Percentiles rank a stretch among this genome's conserved stretches.
Evolutionary conservation across 192 early-diverging fungal genomes (phyloP).

Genomic region (Umbelopsis vinacea): DNA sequence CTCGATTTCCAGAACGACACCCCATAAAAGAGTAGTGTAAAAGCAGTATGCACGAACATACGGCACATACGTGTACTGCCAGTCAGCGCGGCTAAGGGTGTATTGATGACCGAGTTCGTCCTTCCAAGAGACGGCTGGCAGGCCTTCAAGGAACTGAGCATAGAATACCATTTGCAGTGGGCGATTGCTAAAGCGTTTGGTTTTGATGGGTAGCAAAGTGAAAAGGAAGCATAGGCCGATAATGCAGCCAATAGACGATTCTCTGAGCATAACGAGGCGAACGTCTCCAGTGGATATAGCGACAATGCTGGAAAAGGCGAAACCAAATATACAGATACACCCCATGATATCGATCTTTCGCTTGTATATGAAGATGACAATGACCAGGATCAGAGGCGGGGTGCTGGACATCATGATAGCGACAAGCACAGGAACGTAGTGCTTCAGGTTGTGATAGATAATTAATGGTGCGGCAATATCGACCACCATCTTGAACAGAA

Average conservation of each 20-base stretch:
- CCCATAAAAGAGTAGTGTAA: constrained; percentile 38
- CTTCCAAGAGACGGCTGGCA: constrained; percentile 27
- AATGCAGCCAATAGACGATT: constrained; percentile 41
- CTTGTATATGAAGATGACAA: constrained; percentile 28
- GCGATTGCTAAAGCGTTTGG: constrained; percentile 28
- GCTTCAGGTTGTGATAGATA: constrained; percentile 38
- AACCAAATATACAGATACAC: constrained; percentile 40
- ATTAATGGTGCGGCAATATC: constrained; percentile 34
- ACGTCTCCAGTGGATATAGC: constrained; percentile 32
- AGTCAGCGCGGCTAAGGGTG: constrained; percentile 27
- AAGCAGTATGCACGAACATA: constrained; percentile 27
- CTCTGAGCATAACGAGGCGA: constrained; percentile 44
- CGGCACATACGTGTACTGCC: constrained; percentile 36
- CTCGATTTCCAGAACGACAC: constrained; percentile 37
- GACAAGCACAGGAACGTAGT: constrained; percentile 22
- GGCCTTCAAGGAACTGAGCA: constrained; percentile 32
- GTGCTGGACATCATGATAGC: constrained; percentile 47
- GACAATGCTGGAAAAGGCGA: constrained; percentile 35
- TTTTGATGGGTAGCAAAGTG: constrained; percentile 43
- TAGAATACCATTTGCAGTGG: constrained; percentile 38
- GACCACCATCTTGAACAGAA: constrained; percentile 4
- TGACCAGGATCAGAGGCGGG: constrained; percentile 38
- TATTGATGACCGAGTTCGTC: constrained; percentile 32
- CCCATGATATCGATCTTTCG: constrained; percentile 42
- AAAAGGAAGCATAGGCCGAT: constrained; percentile 40